Percentiles rank a stretch among this genome's conserved stretches.
phyloP scores from a whole-genome alignment of 371 early-diverging fungal genomes.

The Mucor piriformis region DNA sequence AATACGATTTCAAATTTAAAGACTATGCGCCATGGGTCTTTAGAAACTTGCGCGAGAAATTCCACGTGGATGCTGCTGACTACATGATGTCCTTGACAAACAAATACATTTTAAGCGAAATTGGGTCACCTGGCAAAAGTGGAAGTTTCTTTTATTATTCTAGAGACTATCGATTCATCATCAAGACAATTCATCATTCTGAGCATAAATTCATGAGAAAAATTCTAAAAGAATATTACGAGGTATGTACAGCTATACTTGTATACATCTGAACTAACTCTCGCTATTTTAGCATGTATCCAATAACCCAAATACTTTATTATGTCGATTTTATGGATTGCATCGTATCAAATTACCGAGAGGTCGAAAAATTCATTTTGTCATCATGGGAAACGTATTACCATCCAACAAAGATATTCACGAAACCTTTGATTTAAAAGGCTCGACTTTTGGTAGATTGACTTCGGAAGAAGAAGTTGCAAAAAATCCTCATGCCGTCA shows the following conservation, averaged over 20 bases:
- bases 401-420: slow-evolving; percentile 97
- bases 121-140: slow-evolving; percentile 94
- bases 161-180: slow-evolving; percentile 95
- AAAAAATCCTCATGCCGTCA: slow-evolving; percentile 77
- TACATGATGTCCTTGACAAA: slow-evolving; percentile 94
- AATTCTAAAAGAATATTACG: slow-evolving; percentile 84
- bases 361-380: slow-evolving; percentile 93
- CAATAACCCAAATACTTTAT: slow-evolving; percentile 90
- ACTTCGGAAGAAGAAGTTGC: slow-evolving; percentile 76
- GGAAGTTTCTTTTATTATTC: slow-evolving; percentile 97
- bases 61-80: slow-evolving; percentile 91
- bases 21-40: slow-evolving; percentile 99
- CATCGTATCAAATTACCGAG: slow-evolving; percentile 95
- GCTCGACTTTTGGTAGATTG: slow-evolving; percentile 88
- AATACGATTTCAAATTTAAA: slow-evolving; percentile 98
- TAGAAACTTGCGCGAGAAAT: slow-evolving; percentile 83
- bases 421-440: slow-evolving; percentile 94
- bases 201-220: slow-evolving; percentile 92
- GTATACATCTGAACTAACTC: neutral
- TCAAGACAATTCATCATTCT: slow-evolving; percentile 94
- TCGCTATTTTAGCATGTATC: slow-evolving; percentile 65
- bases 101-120: slow-evolving; percentile 94
- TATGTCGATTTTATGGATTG: slow-evolving; percentile 92
- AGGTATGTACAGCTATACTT: slow-evolving; percentile 35
- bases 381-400: slow-evolving; percentile 98